Percentiles rank a stretch among this genome's conserved stretches.
Conservation (phyloP, 2,329 filamentous ascomycete genomes). For the Cadophora gregata region DNA sequence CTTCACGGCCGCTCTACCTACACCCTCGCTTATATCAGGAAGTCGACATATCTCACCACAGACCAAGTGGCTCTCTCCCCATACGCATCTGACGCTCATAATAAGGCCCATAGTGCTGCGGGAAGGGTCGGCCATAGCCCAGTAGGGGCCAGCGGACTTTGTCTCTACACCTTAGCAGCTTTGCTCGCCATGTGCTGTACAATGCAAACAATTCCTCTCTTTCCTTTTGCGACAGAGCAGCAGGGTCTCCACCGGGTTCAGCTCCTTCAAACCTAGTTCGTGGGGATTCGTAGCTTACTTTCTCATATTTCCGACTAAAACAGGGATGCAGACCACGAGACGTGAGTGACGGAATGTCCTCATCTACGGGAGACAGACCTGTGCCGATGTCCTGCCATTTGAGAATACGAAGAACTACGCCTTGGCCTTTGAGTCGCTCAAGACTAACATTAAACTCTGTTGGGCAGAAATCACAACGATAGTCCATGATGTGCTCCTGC, state of each 20-base stretch:
- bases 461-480: conserved; percentile 19
- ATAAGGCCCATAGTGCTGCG: no score
- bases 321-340: neutral
- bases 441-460: conserved; percentile 23
- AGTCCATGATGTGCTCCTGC: conserved; percentile 9
- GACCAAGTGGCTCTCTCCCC: no score
- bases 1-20: no score
- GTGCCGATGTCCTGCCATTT: conserved; percentile 30
- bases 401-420: conserved; percentile 17
- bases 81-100: no score
- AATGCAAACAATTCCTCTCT: conserved; percentile 9
- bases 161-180: neutral
- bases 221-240: neutral
- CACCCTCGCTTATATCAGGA: no score
- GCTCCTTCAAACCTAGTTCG: neutral
- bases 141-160: no score
- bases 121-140: no score
- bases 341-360: conserved; percentile 16
- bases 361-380: conserved; percentile 24
- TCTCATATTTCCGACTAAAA: neutral
- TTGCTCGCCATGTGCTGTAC: neutral
- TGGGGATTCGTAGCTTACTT: neutral
- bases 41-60: no score
- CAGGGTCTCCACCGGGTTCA: neutral
- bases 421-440: conserved; percentile 18